Evolutionary conservation across 768 basidiomycete species (phyloP), one percentile per base, ranked within the genome.

Genomic region (Galerina sulciceps): DNA sequence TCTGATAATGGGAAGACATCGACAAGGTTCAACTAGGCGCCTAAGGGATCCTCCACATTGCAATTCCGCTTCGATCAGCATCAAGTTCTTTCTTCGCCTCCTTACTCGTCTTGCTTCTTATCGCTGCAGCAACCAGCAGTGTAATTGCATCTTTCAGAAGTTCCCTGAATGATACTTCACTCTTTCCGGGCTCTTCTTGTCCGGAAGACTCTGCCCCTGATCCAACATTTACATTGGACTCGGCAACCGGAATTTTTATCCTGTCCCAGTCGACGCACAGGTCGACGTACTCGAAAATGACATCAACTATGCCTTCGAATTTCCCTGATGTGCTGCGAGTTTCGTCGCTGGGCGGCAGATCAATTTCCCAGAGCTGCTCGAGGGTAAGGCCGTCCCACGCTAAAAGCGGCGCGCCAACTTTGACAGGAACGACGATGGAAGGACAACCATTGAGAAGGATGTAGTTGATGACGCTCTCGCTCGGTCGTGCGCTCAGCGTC

Each of bases 341-440:
- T 14, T 63, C 71, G 18, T 74, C 75, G n/a, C 73, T 75, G 13
- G 61, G 62, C 8, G 82, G 81, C 13, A 84, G 65, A 17, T 73
- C 66, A 23, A 86, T 71, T 58, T 80, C 73, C 85, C 86, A 87
- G 13, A 89, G 66, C 53, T 83, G 71, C 61, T 83, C 81, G 23
- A 88, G 73, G 26, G 86, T 87, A 57, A 86, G 71, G 18, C 77
- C 74, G 66, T 87, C 85, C 87, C 87, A 89, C 9, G 85, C 84
- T 22, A 86, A 64, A 37, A 89, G 76, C n/a, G 86, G 87, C 38
- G 82, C 82, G 26, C 86, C 86, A 9, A 78, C 61, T 68, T 82
- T 85, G 42, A 80, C 85, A 6, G 86, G 86, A 1, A 87, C 71
- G 8, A 87, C 82, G 37, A 88, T 69, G 5, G 83, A 79, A 0